Base-by-base conservation (phyloP, 345 rosid genomes). In the Cardiospermum halicacabum region DNA sequence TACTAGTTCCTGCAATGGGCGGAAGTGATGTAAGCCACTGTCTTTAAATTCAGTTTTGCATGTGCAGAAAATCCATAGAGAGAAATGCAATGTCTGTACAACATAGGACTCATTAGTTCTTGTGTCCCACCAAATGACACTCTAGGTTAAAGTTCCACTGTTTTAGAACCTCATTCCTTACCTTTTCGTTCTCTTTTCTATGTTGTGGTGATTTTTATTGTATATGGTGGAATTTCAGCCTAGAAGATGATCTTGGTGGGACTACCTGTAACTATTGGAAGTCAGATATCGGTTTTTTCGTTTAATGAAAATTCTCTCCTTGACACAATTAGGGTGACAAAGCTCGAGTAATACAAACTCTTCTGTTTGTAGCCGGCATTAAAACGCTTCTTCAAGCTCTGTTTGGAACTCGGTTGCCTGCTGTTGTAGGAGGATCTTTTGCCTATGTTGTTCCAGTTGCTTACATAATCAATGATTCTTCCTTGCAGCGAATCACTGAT, bases 1-100 rank as follows among this genome's bases (percentile, higher is more conserved):
- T 76, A 68, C 87, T 94, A 1, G 97, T 94, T n/a, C 97, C 85
- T 5, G 82, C 71, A 53, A 94, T 94, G 99, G 99, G 99, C 7
- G 99, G 97, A 16, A 72, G 63, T 53, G 67, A 82, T 73, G 99
- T 93, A 83, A 77, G 86, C 69, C 63, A 25, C 49, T 60, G 56
- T 34, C 1, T 32, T 58, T 51, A 54, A 61, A n/a, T 63, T 31
- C 69, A 22, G 28, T 48, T 58, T 57, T 13, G 11, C 57, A 3
- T 26, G 32, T 65, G 8, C 24, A 36, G 21, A 19, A 6, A 34
- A 57, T 19, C 43, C 22, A 39, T 43, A 19, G 12, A 15, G 37
- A 39, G 47, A 28, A n/a, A n/a, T n/a, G n/a, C n/a, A n/a, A 39
- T 66, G 39, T 53, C 53, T 39, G 10, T 62, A 40, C 34, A 70